phyloP scores from a whole-genome alignment of 345 rosid genomes.

The Citrus maxima region DNA sequence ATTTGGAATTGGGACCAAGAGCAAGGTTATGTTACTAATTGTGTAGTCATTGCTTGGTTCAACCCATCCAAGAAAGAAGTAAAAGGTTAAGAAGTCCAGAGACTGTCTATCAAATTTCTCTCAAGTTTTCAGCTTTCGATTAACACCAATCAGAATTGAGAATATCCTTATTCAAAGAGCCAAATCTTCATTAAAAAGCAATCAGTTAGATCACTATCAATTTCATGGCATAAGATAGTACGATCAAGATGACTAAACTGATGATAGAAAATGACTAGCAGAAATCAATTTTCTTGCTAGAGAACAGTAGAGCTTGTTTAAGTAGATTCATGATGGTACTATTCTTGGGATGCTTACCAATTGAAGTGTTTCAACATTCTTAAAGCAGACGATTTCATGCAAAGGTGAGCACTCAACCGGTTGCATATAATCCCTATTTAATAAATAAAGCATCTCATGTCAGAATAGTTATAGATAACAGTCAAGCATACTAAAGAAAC shows the following conservation, averaged over 20 bases:
- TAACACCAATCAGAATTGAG: neutral
- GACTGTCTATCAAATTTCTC: neutral
- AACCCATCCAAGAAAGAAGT: neutral
- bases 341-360: slow-evolving; percentile 45
- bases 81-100: neutral
- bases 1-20: neutral
- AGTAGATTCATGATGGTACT: neutral
- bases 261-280: neutral
- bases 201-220: neutral
- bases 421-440: slow-evolving; percentile 66
- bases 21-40: neutral
- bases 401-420: slow-evolving; percentile 69
- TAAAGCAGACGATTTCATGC: slow-evolving; percentile 82
- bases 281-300: neutral
- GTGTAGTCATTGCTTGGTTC: neutral
- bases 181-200: neutral
- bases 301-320: neutral
- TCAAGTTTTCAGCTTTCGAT: neutral
- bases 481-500: neutral
- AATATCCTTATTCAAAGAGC: neutral
- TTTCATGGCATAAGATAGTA: neutral
- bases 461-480: neutral
- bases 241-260: neutral
- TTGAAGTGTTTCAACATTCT: slow-evolving; percentile 64
- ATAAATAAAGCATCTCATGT: slow-evolving; percentile 13